Conservation (phyloP, 2,329 filamentous ascomycete genomes). For the Blastomyces gilchristii region DNA sequence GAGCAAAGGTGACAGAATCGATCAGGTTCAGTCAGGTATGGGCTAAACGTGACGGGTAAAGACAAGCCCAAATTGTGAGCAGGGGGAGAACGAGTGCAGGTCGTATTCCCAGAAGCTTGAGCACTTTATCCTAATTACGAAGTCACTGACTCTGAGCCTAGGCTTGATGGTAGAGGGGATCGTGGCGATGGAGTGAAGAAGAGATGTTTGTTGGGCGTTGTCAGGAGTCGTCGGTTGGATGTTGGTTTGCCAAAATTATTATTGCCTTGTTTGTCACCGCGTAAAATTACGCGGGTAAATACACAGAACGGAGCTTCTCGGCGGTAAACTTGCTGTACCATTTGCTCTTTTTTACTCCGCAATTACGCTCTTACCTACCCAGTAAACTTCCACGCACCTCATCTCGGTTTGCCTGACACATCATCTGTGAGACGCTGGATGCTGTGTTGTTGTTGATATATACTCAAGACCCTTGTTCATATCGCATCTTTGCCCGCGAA, state of each 20-base stretch:
- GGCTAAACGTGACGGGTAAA: not conserved
- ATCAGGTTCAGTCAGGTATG: not conserved
- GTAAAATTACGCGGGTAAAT: not conserved
- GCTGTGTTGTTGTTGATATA: not conserved
- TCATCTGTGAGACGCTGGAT: not conserved
- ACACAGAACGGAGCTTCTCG: not conserved
- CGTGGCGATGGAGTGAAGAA: conserved; percentile 1
- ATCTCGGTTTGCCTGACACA: not conserved
- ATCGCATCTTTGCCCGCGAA: not conserved
- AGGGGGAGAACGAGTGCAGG: conserved; percentile 35
- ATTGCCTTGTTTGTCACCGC: conserved; percentile 1
- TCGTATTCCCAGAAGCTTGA: conserved; percentile 26
- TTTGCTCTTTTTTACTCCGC: not conserved
- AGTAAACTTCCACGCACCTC: not conserved
- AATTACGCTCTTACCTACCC: not conserved
- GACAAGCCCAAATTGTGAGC: conserved; percentile 7
- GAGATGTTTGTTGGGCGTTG: not conserved
- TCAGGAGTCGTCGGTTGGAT: not conserved
- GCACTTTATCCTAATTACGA: conserved; percentile 7
- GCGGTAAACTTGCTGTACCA: not conserved
- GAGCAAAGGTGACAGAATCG: conserved; percentile 4
- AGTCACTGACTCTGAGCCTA: conserved; percentile 1
- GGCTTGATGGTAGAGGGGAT: conserved; percentile 8
- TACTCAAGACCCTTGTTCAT: not conserved
- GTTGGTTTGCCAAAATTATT: conserved; percentile 3